Evolutionary conservation across 371 early-diverging fungal species (phyloP).

Genomic region (Mucor lusitanicus): DNA sequence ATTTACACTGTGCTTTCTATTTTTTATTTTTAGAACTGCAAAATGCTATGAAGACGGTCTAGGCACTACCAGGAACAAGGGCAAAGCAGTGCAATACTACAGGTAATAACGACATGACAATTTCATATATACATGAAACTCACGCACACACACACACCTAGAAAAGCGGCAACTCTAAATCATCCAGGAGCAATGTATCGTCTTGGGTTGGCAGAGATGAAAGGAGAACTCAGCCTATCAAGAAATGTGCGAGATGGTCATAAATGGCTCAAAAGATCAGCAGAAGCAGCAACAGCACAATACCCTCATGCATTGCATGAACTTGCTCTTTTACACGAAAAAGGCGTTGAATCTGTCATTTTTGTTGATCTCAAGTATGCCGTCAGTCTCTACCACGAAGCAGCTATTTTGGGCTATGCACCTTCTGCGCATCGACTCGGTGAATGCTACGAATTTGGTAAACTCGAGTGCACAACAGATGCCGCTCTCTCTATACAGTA

Average conservation of each 20-base stretch:
- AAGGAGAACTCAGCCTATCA: conserved; percentile 68
- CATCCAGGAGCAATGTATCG: conserved; percentile 78
- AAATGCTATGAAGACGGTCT: conserved; percentile 69
- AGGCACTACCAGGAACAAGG: conserved; percentile 56
- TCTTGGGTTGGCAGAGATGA: conserved; percentile 68
- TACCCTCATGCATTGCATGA: conserved; percentile 85
- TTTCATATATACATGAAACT: background rate
- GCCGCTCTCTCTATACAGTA: conserved; percentile 73
- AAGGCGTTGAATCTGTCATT: conserved; percentile 67
- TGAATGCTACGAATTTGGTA: conserved; percentile 80
- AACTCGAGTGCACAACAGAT: conserved; percentile 68
- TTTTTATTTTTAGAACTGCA: conserved; percentile 42
- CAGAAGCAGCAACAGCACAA: conserved; percentile 73
- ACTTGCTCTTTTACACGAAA: conserved; percentile 70
- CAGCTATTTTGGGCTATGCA: conserved; percentile 64
- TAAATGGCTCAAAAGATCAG: conserved; percentile 78
- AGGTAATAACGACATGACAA: conserved; percentile 42
- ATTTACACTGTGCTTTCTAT: background rate
- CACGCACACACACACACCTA: conserved; percentile 7
- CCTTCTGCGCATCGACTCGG: conserved; percentile 80
- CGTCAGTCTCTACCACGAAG: conserved; percentile 61
- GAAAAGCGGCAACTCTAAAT: conserved; percentile 68
- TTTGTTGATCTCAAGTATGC: conserved; percentile 73
- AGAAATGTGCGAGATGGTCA: conserved; percentile 71
- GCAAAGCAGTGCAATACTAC: conserved; percentile 65